These are phyloP conservation scores for Salvia splendens DNA, from an alignment of 257 asterid species.

Conservation along the genomic window DNA sequence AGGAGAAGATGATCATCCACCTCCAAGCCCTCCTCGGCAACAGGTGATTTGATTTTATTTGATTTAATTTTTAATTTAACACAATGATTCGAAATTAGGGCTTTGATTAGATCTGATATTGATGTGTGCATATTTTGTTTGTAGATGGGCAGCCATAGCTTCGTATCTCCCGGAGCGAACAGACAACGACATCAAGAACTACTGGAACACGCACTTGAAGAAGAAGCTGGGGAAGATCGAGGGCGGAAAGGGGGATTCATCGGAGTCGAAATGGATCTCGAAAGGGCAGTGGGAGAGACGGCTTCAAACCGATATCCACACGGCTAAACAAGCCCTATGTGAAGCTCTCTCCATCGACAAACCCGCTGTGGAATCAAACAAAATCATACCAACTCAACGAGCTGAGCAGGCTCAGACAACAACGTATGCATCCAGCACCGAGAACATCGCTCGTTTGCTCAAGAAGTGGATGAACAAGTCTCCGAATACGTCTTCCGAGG, in stretches of 20 bases:
- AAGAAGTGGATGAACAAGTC: conserved; percentile 53
- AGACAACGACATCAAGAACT: conserved; percentile 57
- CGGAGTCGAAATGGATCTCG: conserved; percentile 36
- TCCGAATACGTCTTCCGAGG: conserved; percentile 44
- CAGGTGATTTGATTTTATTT: too few species aligned
- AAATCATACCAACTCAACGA: background rate
- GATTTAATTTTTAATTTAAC: too few species aligned
- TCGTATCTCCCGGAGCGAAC: too few species aligned
- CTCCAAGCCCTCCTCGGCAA: too few species aligned
- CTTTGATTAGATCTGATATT: too few species aligned
- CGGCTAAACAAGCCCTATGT: conserved; percentile 77
- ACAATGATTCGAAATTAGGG: too few species aligned
- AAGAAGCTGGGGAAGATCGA: conserved; percentile 60
- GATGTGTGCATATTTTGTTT: too few species aligned
- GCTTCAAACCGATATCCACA: conserved; percentile 90
- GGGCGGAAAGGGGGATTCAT: conserved; percentile 39
- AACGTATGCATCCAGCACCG: conserved; percentile 57
- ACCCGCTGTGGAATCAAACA: conserved; percentile 12
- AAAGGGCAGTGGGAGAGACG: conserved; percentile 92
- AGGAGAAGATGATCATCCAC: conserved; percentile 55
- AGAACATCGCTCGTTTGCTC: conserved; percentile 72
- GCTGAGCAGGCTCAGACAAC: conserved; percentile 46
- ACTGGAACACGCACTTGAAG: conserved; percentile 84
- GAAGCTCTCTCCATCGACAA: conserved; percentile 75
- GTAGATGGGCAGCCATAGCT: too few species aligned